Percentiles rank a stretch among this genome's conserved stretches.
phyloP scores from a whole-genome alignment of 2,329 filamentous ascomycete genomes.

The Neopestalotiopsis clavispora region DNA sequence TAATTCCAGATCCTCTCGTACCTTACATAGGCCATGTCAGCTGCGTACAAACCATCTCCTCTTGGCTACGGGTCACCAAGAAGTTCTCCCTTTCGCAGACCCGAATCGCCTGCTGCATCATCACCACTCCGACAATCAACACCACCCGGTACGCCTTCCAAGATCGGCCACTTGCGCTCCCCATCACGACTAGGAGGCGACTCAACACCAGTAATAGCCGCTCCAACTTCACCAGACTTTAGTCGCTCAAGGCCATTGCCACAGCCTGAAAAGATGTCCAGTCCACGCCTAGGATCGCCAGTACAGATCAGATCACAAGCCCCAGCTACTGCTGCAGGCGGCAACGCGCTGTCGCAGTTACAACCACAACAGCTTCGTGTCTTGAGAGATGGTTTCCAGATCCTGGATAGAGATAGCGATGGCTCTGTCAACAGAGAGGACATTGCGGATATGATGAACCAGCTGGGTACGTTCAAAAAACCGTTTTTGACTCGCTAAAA shows the following conservation, averaged over 20 bases:
- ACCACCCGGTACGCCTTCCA: conserved; percentile 66
- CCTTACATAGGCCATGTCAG: conserved; percentile 53
- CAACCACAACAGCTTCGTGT: conserved; percentile 84
- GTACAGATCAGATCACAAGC: conserved; percentile 38
- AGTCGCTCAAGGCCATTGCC: conserved; percentile 26
- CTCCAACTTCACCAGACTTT: conserved; percentile 41
- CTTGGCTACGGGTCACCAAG: conserved; percentile 74
- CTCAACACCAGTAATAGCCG: conserved; percentile 44
- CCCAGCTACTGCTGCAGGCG: conserved; percentile 44
- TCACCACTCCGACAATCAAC: conserved; percentile 69
- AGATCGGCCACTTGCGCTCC: conserved; percentile 46
- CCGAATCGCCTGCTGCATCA: conserved; percentile 68
- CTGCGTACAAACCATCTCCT: conserved; percentile 72
- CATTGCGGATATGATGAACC: conserved; percentile 84
- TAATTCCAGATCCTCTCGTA: conserved; percentile 17
- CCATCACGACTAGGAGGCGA: conserved; percentile 48
- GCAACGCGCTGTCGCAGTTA: conserved; percentile 71
- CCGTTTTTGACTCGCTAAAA: background rate
- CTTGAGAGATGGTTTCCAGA: conserved; percentile 90
- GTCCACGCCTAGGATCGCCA: conserved; percentile 37
- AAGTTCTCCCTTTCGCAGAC: conserved; percentile 66
- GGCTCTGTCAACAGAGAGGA: conserved; percentile 82
- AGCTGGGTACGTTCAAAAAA: conserved; percentile 63
- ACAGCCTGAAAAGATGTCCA: conserved; percentile 26
- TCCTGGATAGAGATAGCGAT: conserved; percentile 88